A percentile compares a stretch with the other conserved stretches of the same genome.
Evolutionary conservation across 2,329 filamentous ascomycete species (phyloP).

Genomic region (Xylaria sp.): DNA sequence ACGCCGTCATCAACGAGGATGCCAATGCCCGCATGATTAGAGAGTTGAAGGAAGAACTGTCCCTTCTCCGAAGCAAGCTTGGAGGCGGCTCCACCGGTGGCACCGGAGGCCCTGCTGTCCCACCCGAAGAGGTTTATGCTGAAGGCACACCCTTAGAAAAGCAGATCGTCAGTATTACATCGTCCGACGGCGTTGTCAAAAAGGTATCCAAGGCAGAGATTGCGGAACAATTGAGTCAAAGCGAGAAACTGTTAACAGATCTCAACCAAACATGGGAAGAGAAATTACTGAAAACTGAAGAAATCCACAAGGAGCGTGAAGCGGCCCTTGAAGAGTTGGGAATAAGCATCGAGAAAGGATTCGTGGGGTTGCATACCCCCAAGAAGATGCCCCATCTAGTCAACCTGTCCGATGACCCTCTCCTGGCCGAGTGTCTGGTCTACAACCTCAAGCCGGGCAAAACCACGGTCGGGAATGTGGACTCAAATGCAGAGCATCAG

Average conservation of each 20-base stretch:
- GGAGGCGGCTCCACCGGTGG: slow-evolving; percentile 56
- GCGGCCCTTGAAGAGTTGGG: slow-evolving; percentile 93
- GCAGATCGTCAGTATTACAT: slow-evolving; percentile 93
- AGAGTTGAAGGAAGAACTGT: slow-evolving; percentile 93
- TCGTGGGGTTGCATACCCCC: slow-evolving; percentile 90
- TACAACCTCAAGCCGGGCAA: slow-evolving; percentile 97
- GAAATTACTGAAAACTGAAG: slow-evolving; percentile 90
- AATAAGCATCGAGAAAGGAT: slow-evolving; percentile 98
- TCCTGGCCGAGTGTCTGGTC: slow-evolving; percentile 92
- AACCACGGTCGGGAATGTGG: slow-evolving; percentile 92
- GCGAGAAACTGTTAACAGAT: slow-evolving; percentile 93
- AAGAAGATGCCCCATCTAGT: slow-evolving; percentile 99
- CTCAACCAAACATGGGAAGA: slow-evolving; percentile 99
- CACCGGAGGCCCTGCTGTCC: slow-evolving; percentile 50
- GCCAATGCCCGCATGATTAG: slow-evolving; percentile 98
- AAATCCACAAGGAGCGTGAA: slow-evolving; percentile 97
- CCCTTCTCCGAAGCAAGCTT: slow-evolving; percentile 83
- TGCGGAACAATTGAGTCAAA: slow-evolving; percentile 92
- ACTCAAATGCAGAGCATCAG: slow-evolving; percentile 72
- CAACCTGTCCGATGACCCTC: slow-evolving; percentile 91
- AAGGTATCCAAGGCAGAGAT: slow-evolving; percentile 99
- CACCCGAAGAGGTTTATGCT: slow-evolving; percentile 82
- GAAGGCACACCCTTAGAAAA: slow-evolving; percentile 91
- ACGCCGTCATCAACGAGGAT: slow-evolving; percentile 98
- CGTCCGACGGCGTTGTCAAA: slow-evolving; percentile 82